phyloP scores from a whole-genome alignment of 2,329 filamentous ascomycete species.

The Daldinia sp. region DNA sequence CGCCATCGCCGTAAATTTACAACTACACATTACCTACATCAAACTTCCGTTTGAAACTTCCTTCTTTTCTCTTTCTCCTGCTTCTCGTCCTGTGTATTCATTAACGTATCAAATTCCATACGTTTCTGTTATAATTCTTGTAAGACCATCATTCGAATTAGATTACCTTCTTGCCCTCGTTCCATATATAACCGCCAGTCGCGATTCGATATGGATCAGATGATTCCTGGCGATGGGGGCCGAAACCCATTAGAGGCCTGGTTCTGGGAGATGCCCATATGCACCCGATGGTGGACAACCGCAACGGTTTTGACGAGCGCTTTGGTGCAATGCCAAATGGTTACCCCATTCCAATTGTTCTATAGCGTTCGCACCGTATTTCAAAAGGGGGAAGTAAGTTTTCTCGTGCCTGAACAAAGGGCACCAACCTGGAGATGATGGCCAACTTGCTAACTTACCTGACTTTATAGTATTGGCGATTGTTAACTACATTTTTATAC shows the following conservation, averaged over 20 bases:
- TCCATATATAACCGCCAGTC: background rate
- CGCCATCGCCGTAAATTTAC: constrained; percentile 12
- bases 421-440: background rate
- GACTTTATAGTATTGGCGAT: constrained; percentile 82
- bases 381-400: constrained; percentile 83
- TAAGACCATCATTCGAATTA: background rate
- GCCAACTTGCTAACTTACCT: constrained; percentile 8
- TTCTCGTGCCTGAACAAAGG: background rate
- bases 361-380: constrained; percentile 96
- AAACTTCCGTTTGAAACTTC: constrained; percentile 9
- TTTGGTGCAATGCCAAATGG: constrained; percentile 89
- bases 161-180: background rate
- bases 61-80: background rate
- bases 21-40: background rate
- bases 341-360: constrained; percentile 95
- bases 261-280: constrained; percentile 99
- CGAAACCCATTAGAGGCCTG: constrained; percentile 89
- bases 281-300: constrained; percentile 96
- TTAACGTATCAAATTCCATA: background rate
- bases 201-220: constrained; percentile 60
- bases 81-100: constrained; percentile 10
- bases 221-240: constrained; percentile 64
- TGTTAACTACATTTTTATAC: constrained; percentile 96
- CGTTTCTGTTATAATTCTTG: background rate
- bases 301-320: constrained; percentile 88